Conservation (phyloP, 2,329 filamentous ascomycete species). For the Aspergillus ibericus region DNA sequence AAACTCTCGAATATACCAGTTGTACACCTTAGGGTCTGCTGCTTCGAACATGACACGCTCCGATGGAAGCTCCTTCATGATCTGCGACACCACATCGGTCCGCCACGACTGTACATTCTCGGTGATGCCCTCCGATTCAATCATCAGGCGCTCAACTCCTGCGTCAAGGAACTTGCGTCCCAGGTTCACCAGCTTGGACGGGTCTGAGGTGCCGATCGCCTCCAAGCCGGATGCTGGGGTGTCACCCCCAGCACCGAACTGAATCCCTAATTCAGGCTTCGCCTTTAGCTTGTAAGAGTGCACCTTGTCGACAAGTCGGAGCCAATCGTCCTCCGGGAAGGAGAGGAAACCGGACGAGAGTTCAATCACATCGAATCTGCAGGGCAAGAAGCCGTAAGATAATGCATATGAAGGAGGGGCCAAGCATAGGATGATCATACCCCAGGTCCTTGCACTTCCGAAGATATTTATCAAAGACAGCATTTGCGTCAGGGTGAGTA, state of each 20-base stretch:
- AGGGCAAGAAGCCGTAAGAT: neutral
- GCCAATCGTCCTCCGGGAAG: conserved; percentile 55
- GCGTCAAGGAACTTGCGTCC: conserved; percentile 52
- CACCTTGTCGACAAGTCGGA: conserved; percentile 52
- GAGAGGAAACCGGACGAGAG: conserved; percentile 56
- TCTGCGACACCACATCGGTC: conserved; percentile 56
- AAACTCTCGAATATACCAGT: conserved; percentile 59
- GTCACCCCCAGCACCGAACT: conserved; percentile 59
- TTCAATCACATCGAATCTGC: conserved; percentile 56
- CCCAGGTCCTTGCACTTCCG: conserved; percentile 53
- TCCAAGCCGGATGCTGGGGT: conserved; percentile 50
- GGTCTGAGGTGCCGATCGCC: conserved; percentile 51
- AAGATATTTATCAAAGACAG: conserved; percentile 54
- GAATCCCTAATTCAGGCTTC: conserved; percentile 58
- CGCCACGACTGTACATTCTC: conserved; percentile 57
- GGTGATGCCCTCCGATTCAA: conserved; percentile 61
- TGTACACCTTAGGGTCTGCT: conserved; percentile 56
- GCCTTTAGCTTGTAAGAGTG: conserved; percentile 52
- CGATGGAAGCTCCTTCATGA: conserved; percentile 52
- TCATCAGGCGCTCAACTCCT: conserved; percentile 58
- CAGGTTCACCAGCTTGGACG: conserved; percentile 51
- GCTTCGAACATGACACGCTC: conserved; percentile 61
- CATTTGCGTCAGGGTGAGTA: conserved; percentile 46
- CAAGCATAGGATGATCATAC: conserved; percentile 22
- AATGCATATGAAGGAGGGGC: neutral